phyloP scores from a whole-genome alignment of 2,329 filamentous ascomycete genomes.

The Fusarium floridanum region DNA sequence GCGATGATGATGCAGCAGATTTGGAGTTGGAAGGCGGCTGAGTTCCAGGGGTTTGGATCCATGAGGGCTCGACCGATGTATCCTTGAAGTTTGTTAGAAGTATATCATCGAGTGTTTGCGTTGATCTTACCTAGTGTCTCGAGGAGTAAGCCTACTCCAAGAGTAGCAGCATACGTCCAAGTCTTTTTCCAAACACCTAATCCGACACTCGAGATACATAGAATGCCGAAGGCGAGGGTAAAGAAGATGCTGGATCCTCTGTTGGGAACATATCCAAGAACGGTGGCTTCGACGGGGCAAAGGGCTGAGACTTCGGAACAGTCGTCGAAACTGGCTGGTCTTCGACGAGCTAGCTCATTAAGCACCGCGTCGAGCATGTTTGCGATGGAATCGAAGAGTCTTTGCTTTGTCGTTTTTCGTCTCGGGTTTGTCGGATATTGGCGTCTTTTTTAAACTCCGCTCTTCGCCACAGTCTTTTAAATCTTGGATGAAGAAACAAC shows the following conservation, averaged over 20 bases:
- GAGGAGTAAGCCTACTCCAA: constrained; percentile 63
- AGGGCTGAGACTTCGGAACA: constrained; percentile 53
- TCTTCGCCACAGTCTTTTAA: neutral
- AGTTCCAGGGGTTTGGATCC: constrained; percentile 66
- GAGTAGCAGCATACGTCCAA: constrained; percentile 66
- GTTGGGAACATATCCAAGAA: constrained; percentile 69
- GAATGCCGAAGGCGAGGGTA: constrained; percentile 61
- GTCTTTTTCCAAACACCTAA: constrained; percentile 65
- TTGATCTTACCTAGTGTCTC: constrained; percentile 62
- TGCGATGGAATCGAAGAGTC: neutral
- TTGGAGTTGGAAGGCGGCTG: constrained; percentile 67
- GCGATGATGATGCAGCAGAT: constrained; percentile 71
- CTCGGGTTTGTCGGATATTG: neutral
- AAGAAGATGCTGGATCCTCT: constrained; percentile 69
- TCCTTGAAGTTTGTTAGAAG: constrained; percentile 51
- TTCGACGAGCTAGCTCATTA: constrained; percentile 27
- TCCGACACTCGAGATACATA: constrained; percentile 56
- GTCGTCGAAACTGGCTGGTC: constrained; percentile 40
- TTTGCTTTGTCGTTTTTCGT: neutral
- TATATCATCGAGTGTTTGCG: neutral
- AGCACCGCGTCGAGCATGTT: constrained; percentile 17
- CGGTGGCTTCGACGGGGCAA: constrained; percentile 66
- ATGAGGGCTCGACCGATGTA: constrained; percentile 67
- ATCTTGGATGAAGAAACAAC: neutral
- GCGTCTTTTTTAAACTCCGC: neutral